Percentiles rank a stretch among this genome's conserved stretches.
Conservation (phyloP, 2,329 filamentous ascomycete genomes). For the Tolypocladium endophyticum region DNA sequence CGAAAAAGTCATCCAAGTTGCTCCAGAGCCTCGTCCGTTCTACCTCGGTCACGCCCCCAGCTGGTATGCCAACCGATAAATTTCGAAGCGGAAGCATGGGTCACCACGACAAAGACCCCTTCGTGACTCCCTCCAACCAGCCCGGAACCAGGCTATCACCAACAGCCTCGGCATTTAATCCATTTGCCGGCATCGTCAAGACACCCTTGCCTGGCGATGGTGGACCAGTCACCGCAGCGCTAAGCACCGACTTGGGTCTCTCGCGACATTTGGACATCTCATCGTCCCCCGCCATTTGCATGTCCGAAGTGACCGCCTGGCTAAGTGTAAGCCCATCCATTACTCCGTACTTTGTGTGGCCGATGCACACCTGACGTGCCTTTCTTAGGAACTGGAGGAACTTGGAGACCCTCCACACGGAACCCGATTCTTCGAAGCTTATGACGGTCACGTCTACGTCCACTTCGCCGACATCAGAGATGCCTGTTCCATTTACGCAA, state of each 20-base stretch:
- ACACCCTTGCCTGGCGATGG: conserved; percentile 10
- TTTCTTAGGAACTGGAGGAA: conserved; percentile 25
- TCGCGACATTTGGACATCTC: conserved; percentile 35
- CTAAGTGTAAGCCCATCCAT: conserved; percentile 28
- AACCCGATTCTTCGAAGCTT: conserved; percentile 21
- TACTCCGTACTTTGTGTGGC: neutral
- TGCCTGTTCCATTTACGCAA: conserved; percentile 38
- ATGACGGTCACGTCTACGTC: conserved; percentile 36
- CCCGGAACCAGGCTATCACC: conserved; percentile 44
- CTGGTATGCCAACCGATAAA: conserved; percentile 13
- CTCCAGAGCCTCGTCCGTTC: conserved; percentile 20
- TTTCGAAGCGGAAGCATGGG: conserved; percentile 11
- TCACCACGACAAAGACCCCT: conserved; percentile 40
- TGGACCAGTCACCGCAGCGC: conserved; percentile 18
- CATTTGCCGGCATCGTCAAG: conserved; percentile 16
- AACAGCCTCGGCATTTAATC: conserved; percentile 51
- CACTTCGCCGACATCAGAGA: conserved; percentile 52
- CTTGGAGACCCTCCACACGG: conserved; percentile 25
- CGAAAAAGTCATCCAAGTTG: conserved; percentile 30
- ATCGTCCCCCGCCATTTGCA: conserved; percentile 17
- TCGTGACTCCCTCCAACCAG: conserved; percentile 29
- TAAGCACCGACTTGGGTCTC: conserved; percentile 36
- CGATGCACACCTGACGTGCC: conserved; percentile 4
- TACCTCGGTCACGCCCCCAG: conserved; percentile 17
- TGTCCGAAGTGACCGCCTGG: conserved; percentile 30